These are phyloP conservation scores for Geranomyces michiganensis DNA, from an alignment of 192 early-diverging fungal genomes.

Conservation along the genomic window DNA sequence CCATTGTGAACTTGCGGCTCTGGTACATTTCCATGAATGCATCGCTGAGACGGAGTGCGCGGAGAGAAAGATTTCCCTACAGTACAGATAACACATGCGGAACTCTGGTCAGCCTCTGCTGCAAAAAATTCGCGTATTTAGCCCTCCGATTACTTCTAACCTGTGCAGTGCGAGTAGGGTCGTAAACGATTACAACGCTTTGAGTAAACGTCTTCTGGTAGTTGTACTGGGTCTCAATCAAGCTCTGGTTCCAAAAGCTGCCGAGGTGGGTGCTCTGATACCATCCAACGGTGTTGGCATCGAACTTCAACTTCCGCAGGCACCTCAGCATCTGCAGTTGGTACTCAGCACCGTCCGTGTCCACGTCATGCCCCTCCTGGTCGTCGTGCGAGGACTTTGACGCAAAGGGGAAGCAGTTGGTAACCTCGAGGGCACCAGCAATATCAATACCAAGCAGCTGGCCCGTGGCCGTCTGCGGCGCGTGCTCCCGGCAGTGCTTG, in stretches of 20 bases:
- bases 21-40: constrained; percentile 83
- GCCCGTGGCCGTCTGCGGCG: constrained; percentile 77
- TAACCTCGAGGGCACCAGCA: constrained; percentile 86
- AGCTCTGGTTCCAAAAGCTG: constrained; percentile 84
- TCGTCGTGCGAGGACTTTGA: constrained; percentile 45
- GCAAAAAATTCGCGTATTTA: too few relatives aligned
- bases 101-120: neutral
- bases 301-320: constrained; percentile 90
- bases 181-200: constrained; percentile 91
- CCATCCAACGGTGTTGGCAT: constrained; percentile 97
- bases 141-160: constrained; percentile 32
- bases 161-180: constrained; percentile 80
- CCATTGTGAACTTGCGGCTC: constrained; percentile 78
- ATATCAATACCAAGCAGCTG: constrained; percentile 94
- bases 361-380: constrained; percentile 25
- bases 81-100: neutral
- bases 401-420: constrained; percentile 88
- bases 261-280: constrained; percentile 88
- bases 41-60: constrained; percentile 86
- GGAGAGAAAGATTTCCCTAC: constrained; percentile 78
- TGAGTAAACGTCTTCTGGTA: constrained; percentile 87
- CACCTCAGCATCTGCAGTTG: constrained; percentile 93
- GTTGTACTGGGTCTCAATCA: constrained; percentile 88
- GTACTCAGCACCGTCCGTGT: constrained; percentile 69
- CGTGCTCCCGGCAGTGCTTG: constrained; percentile 84